phyloP scores from a whole-genome alignment of 805 yeast species.

The Brettanomyces nanus region DNA sequence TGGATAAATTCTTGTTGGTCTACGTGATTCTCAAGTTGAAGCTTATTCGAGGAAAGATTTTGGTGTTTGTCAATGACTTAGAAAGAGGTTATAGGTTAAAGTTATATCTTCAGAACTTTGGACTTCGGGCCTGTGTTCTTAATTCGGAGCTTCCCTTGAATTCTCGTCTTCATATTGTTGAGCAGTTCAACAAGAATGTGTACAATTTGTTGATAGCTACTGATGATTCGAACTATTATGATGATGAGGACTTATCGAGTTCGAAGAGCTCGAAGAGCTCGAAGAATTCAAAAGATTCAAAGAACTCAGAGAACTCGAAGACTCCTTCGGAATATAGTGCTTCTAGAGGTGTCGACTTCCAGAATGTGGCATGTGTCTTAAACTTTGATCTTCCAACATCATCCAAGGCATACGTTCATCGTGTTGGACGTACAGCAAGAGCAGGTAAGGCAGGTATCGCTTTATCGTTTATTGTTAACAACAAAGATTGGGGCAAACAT shows the following conservation, averaged over 20 bases:
- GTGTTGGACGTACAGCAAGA: slow-evolving; percentile 96
- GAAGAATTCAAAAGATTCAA: slow-evolving; percentile 23
- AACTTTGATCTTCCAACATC: slow-evolving; percentile 92
- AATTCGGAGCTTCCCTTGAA: slow-evolving; percentile 90
- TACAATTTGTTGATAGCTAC: slow-evolving; percentile 89
- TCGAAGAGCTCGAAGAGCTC: slow-evolving; percentile 15
- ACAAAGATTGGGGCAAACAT: slow-evolving; percentile 81
- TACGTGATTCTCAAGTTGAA: slow-evolving; percentile 87
- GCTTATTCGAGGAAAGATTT: slow-evolving; percentile 82
- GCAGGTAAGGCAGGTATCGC: slow-evolving; percentile 96
- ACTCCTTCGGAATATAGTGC: slow-evolving; percentile 71
- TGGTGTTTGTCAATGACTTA: slow-evolving; percentile 85
- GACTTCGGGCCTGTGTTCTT: slow-evolving; percentile 78
- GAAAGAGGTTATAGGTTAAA: slow-evolving; percentile 93
- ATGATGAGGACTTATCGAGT: slow-evolving; percentile 32
- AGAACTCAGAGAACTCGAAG: slow-evolving; percentile 16
- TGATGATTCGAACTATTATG: slow-evolving; percentile 68
- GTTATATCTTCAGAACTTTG: slow-evolving; percentile 89
- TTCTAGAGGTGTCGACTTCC: slow-evolving; percentile 94
- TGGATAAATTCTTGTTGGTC: slow-evolving; percentile 84
- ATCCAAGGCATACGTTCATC: slow-evolving; percentile 82
- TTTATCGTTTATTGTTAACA: slow-evolving; percentile 81
- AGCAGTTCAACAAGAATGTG: slow-evolving; percentile 85
- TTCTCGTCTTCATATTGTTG: slow-evolving; percentile 90
- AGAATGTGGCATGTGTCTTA: slow-evolving; percentile 91